Evolutionary conservation across 306 rosid genomes (phyloP), one percentile per base, ranked within the genome.

Genomic region (Casuarina equisetifolia): DNA sequence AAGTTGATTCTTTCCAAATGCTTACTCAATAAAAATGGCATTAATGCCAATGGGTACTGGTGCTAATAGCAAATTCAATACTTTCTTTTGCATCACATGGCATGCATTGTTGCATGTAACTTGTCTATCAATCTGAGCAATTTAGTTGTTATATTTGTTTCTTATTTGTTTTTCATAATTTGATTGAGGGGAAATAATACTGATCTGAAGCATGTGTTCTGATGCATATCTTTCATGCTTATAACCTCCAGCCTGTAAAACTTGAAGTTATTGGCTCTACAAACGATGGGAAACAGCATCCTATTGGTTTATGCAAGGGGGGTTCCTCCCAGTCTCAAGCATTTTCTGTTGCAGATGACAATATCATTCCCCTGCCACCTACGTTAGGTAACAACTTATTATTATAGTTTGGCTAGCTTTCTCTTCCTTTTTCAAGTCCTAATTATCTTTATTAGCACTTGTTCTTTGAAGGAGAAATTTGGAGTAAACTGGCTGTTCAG

Each of bases 281-380:
- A 73, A 45, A 64, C 52, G 71, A 44, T 38, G 82, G 25, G 44
- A 82, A 78, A 73, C 87, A 85, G 76, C 74, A 78, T 69, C 79
- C 50, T 51, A 68, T 69, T 57, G 80, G 77, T 77, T 76, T 81
- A 48, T 35, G 75, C 72, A 17, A 73, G 39, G 82, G 83, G 79
- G 87, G 82, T 79, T 81, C 85, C 2, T 69, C 79, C 13, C 82
- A 2, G 52, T 71, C 82, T 75, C 89, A 77, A 68, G 75, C 84
- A 59, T 80, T 84, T 73, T 88, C 88, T 75, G 70, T 75, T 72
- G 45, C 73, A 57, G 88, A 86, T 69, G 83, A 87, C 69, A 83
- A 66, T 78, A 78, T 76, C 80, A 85, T 96, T 83, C 98, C 97
- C 40, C 91, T 76, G 19, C 99, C 97, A 16, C 96, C 97, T 70